These are phyloP conservation scores for Dactylonectria estremocensis DNA, from an alignment of 2,329 filamentous ascomycete species.

Conservation along the genomic window DNA sequence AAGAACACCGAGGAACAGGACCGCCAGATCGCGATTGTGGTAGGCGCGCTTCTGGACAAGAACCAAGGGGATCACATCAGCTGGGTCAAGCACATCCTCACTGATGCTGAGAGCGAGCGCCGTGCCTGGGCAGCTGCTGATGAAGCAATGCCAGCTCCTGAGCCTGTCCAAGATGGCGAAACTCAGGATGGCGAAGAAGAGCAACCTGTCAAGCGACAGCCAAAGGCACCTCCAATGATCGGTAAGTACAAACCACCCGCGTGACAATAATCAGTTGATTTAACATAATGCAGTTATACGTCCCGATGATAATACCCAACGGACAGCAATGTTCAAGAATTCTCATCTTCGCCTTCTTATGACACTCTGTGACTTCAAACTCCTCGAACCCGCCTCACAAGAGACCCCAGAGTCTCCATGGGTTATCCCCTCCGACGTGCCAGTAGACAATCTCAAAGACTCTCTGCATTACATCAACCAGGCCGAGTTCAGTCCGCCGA, in stretches of 20 bases:
- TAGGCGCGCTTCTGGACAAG: conserved; percentile 85
- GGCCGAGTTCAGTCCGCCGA: conserved; percentile 83
- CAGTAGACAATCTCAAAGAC: conserved; percentile 77
- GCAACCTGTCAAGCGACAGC: conserved; percentile 43
- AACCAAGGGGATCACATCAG: conserved; percentile 81
- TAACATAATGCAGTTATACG: conserved; percentile 67
- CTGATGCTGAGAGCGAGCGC: conserved; percentile 79
- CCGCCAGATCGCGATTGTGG: conserved; percentile 83
- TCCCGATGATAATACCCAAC: conserved; percentile 76
- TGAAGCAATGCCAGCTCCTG: conserved; percentile 66
- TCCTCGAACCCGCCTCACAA: conserved; percentile 67
- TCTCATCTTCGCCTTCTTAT: conserved; percentile 89
- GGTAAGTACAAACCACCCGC: conserved; percentile 45
- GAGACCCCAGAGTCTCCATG: conserved; percentile 84
- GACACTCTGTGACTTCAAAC: conserved; percentile 79
- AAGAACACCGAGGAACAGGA: conserved; percentile 78
- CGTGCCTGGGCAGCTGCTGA: conserved; percentile 84
- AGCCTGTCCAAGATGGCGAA: conserved; percentile 50
- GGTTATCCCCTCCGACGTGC: conserved; percentile 79
- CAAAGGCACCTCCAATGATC: conserved; percentile 52
- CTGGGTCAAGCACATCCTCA: conserved; percentile 85
- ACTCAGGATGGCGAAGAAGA: conserved; percentile 48
- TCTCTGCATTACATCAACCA: conserved; percentile 81
- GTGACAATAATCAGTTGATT: conserved; percentile 36
- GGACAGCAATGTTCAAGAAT: conserved; percentile 89